Evolutionary conservation across 2,329 filamentous ascomycete genomes (phyloP).

Genomic region (Aureobasidium lini): DNA sequence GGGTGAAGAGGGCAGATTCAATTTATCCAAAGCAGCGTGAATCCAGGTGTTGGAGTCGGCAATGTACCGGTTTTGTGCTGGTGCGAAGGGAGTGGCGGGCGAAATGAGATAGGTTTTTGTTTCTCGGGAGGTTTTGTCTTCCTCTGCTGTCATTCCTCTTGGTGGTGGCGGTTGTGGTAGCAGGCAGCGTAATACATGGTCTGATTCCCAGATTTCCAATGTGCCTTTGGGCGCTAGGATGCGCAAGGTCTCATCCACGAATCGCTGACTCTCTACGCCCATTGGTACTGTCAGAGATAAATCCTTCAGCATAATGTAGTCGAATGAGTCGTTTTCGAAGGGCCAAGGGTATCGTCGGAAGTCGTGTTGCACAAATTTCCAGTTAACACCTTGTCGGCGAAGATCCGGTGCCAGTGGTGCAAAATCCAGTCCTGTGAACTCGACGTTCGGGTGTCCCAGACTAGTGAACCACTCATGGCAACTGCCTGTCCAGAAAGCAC

Average conservation of each 20-base stretch:
- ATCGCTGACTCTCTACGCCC: constrained; percentile 44
- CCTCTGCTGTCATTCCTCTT: constrained; percentile 48
- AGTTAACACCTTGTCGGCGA: constrained; percentile 68
- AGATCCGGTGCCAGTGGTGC: constrained; percentile 61
- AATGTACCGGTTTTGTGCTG: constrained; percentile 73
- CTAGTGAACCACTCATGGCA: constrained; percentile 73
- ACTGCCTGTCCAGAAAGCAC: constrained; percentile 81
- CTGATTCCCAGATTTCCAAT: constrained; percentile 84
- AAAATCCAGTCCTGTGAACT: constrained; percentile 77
- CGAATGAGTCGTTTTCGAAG: constrained; percentile 72
- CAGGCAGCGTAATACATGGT: constrained; percentile 75
- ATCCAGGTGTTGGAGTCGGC: constrained; percentile 81
- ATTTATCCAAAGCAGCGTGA: constrained; percentile 62
- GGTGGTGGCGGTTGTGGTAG: constrained; percentile 62
- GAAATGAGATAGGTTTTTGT: constrained; percentile 79
- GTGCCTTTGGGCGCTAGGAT: constrained; percentile 70
- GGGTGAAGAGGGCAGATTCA: constrained; percentile 64
- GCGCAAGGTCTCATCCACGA: constrained; percentile 69
- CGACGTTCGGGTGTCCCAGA: constrained; percentile 60
- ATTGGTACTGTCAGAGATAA: constrained; percentile 60
- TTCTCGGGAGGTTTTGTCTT: constrained; percentile 55
- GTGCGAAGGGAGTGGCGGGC: constrained; percentile 71
- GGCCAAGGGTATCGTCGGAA: constrained; percentile 68
- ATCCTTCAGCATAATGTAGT: constrained; percentile 84
- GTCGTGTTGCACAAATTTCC: constrained; percentile 85